Conservation (phyloP, 805 yeast genomes). For the Starmerella khaoyaiensis region DNA sequence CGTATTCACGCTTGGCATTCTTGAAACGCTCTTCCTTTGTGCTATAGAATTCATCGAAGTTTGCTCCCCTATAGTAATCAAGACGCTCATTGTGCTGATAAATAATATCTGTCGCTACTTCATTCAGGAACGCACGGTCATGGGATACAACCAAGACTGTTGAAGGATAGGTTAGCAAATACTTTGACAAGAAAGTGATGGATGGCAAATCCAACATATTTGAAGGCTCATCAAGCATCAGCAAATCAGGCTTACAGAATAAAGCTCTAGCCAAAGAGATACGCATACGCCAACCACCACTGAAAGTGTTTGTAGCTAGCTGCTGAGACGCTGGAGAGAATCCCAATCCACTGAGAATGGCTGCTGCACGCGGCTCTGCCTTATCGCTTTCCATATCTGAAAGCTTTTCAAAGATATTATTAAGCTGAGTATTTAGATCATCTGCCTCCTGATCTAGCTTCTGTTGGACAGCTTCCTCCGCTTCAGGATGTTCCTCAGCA, state of each 20-base stretch:
- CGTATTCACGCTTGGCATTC: conserved; percentile 88
- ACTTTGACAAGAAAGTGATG: conserved; percentile 81
- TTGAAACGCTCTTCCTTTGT: conserved; percentile 93
- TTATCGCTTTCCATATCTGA: conserved; percentile 92
- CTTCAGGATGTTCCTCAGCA: conserved; percentile 51
- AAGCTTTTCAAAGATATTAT: conserved; percentile 69
- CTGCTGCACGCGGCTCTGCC: conserved; percentile 94
- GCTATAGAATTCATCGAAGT: conserved; percentile 83
- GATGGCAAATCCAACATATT: conserved; percentile 99
- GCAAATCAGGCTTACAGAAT: conserved; percentile 90
- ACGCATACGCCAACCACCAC: conserved; percentile 99
- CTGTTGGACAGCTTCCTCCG: conserved; percentile 36
- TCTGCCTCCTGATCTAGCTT: conserved; percentile 81
- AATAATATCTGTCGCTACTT: conserved; percentile 95
- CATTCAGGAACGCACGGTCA: conserved; percentile 93
- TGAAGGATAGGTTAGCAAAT: conserved; percentile 77
- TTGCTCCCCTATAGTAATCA: conserved; percentile 82
- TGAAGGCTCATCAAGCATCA: conserved; percentile 94
- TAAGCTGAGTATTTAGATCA: conserved; percentile 66
- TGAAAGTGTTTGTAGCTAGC: conserved; percentile 74
- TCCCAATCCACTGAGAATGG: conserved; percentile 84
- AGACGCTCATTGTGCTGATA: conserved; percentile 95
- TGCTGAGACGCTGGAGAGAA: conserved; percentile 78
- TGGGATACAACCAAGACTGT: conserved; percentile 94
- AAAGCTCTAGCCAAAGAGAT: conserved; percentile 94